Evolutionary conservation across 2,329 filamentous ascomycete genomes (phyloP).

Genomic region (Anthostomella pinea): DNA sequence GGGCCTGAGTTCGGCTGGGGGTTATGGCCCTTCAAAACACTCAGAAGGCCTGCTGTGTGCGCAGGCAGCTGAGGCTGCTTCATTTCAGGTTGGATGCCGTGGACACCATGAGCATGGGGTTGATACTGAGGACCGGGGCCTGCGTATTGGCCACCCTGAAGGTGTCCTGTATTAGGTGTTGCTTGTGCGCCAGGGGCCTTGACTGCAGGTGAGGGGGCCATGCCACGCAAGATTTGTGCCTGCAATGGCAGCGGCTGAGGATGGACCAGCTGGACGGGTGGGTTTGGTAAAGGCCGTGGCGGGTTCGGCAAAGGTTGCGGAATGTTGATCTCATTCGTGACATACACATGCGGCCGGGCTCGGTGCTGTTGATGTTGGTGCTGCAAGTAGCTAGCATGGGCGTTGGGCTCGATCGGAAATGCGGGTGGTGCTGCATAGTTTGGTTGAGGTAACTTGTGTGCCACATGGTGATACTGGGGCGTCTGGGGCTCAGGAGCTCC

Average conservation of each 20-base stretch:
- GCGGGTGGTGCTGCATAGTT: constrained; percentile 47
- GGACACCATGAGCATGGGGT: constrained; percentile 13
- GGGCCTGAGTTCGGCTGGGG: constrained; percentile 14
- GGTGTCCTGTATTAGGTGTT: constrained; percentile 11
- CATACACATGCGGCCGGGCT: constrained; percentile 25
- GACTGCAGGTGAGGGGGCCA: constrained; percentile 35
- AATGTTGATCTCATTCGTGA: constrained; percentile 19
- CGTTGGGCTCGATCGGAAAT: constrained; percentile 42
- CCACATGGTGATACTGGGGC: constrained; percentile 55
- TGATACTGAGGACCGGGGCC: constrained; percentile 13
- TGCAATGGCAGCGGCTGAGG: constrained; percentile 55
- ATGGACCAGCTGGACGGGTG: constrained; percentile 35
- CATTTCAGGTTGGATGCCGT: constrained; percentile 10
- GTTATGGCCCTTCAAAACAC: constrained; percentile 38
- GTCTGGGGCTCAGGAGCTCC: constrained; percentile 53
- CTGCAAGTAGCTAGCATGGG: constrained; percentile 16
- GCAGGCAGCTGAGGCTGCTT: constrained; percentile 21
- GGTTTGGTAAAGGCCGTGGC: constrained; percentile 30
- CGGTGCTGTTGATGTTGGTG: constrained; percentile 21
- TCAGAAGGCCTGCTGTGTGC: constrained; percentile 36
- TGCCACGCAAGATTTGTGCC: constrained; percentile 48
- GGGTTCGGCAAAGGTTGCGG: constrained; percentile 15
- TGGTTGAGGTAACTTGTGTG: constrained; percentile 44
- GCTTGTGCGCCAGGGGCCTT: constrained; percentile 23
- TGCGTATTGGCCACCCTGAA: constrained; percentile 21